A percentile compares a stretch with the other conserved stretches of the same genome.
Evolutionary conservation across 2,329 filamentous ascomycete genomes (phyloP).

Genomic region (Aschersonia sp.): DNA sequence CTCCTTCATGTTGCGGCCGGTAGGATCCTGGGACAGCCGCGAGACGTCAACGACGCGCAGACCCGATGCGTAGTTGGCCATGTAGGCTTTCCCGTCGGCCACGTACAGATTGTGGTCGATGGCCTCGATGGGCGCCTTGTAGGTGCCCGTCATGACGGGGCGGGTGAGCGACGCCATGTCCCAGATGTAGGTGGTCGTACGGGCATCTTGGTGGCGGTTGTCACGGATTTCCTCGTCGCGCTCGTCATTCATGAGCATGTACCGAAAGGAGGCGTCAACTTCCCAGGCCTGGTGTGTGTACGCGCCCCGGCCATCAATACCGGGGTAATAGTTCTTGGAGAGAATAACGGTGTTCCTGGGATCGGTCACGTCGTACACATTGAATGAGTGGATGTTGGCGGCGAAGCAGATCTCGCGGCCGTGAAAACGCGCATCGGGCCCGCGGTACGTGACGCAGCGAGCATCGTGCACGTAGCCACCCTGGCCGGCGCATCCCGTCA

Average conservation of each 20-base stretch:
- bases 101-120: slow-evolving; percentile 34
- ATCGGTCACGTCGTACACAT: slow-evolving; percentile 29
- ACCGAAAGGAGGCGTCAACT: slow-evolving; percentile 25
- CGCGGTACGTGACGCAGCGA: slow-evolving; percentile 38
- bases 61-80: slow-evolving; percentile 33
- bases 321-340: slow-evolving; percentile 36
- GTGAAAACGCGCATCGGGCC: slow-evolving; percentile 23
- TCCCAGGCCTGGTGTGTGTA: slow-evolving; percentile 44
- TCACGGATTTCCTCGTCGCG: slow-evolving; percentile 30
- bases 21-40: slow-evolving; percentile 18
- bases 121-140: slow-evolving; percentile 19
- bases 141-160: slow-evolving; percentile 24
- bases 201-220: slow-evolving; percentile 20
- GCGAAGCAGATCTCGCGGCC: slow-evolving; percentile 36
- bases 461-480: slow-evolving; percentile 38
- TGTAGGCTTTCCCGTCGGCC: slow-evolving; percentile 24
- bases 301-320: slow-evolving; percentile 18
- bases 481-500: slow-evolving; percentile 29
- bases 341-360: slow-evolving; percentile 28
- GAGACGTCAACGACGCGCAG: slow-evolving; percentile 21
- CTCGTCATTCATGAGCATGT: slow-evolving; percentile 36
- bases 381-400: slow-evolving; percentile 34
- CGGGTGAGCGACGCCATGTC: slow-evolving; percentile 25
- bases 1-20: slow-evolving; percentile 23
- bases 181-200: slow-evolving; percentile 34